Conservation (phyloP, 2,329 filamentous ascomycete species). For the Chrysosphaeria jannelii region DNA sequence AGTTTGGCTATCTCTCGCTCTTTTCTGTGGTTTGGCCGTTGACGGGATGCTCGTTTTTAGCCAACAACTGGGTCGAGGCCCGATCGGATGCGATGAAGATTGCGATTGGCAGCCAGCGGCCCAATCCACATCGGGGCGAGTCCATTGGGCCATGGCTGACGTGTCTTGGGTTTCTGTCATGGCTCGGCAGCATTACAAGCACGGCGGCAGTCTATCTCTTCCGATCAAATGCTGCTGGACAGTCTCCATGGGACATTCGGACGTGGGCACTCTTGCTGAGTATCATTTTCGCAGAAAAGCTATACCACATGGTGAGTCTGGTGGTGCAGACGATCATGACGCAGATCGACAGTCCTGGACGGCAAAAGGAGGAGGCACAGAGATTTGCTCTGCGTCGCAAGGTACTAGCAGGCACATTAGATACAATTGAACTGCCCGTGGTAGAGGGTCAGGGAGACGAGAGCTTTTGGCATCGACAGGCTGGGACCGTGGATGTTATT, state of each 20-base stretch:
- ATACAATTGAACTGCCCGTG: no score
- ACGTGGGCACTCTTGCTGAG: constrained; percentile 56
- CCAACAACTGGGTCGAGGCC: constrained; percentile 92
- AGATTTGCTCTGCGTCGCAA: constrained; percentile 54
- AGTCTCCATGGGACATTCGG: constrained; percentile 37
- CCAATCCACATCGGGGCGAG: constrained; percentile 68
- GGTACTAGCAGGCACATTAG: constrained; percentile 44
- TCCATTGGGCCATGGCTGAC: constrained; percentile 85
- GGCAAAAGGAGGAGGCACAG: constrained; percentile 61
- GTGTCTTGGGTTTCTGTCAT: constrained; percentile 64
- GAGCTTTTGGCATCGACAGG: no score
- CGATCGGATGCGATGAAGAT: constrained; percentile 82
- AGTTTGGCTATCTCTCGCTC: constrained; percentile 60
- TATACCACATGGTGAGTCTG: constrained; percentile 54
- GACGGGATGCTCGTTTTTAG: constrained; percentile 61
- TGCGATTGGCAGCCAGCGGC: constrained; percentile 61
- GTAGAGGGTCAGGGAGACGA: no score
- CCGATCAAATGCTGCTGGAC: constrained; percentile 32
- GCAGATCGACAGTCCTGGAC: constrained; percentile 60
- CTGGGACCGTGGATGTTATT: no score
- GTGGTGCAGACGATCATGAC: constrained; percentile 40
- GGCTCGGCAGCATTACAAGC: constrained; percentile 71
- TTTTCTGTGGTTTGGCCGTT: constrained; percentile 90
- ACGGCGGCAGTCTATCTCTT: constrained; percentile 79
- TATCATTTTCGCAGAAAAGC: constrained; percentile 65